Evolutionary conservation across 106 monocot species (phyloP).

Genomic region (Gastrodia elata): DNA sequence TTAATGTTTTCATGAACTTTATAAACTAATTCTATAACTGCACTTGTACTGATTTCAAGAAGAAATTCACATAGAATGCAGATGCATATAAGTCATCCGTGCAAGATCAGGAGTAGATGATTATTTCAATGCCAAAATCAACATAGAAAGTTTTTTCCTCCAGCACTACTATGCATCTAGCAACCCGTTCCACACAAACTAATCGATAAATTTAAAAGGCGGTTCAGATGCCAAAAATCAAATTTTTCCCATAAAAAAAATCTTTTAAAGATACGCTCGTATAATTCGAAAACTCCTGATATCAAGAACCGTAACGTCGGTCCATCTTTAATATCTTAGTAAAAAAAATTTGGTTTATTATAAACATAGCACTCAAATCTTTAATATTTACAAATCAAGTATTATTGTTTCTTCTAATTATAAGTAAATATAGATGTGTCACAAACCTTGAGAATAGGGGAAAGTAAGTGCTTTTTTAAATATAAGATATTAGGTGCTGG

Average conservation of each 20-base stretch:
- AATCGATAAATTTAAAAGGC: not conserved
- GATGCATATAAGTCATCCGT: not conserved
- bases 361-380: too few relatives aligned
- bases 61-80: not conserved
- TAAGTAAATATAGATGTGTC: too few relatives aligned
- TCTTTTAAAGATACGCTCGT: not conserved
- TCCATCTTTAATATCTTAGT: not conserved
- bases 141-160: not conserved
- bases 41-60: not conserved
- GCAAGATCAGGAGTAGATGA: not conserved
- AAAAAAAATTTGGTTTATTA: too few relatives aligned
- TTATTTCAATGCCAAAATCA: not conserved
- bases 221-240: not conserved
- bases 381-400: too few relatives aligned
- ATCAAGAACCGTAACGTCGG: not conserved
- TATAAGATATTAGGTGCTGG: too few relatives aligned
- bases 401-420: too few relatives aligned
- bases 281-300: not conserved
- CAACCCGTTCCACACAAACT: not conserved
- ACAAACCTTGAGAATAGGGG: too few relatives aligned
- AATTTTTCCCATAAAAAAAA: not conserved
- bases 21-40: not conserved
- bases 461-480: too few relatives aligned
- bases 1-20: not conserved
- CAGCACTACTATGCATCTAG: not conserved